Evolutionary conservation across 2,329 filamentous ascomycete genomes (phyloP).

Genomic region (Fusarium devonianum): DNA sequence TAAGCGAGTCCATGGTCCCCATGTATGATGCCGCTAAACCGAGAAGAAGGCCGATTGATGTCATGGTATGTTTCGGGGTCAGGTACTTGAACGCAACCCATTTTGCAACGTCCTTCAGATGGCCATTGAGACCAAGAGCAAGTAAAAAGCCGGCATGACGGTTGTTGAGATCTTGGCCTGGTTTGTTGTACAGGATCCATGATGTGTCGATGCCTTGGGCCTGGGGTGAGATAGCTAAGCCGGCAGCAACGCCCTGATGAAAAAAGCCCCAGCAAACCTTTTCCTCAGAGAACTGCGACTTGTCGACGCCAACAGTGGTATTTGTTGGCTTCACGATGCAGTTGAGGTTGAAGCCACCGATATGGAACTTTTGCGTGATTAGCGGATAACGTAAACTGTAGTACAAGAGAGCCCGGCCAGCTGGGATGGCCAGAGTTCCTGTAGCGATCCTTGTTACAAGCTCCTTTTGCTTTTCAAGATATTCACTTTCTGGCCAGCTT

Average conservation of each 20-base stretch:
- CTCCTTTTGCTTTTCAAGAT: conserved; percentile 91
- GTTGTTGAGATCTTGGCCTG: conserved; percentile 83
- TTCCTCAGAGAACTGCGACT: conserved; percentile 86
- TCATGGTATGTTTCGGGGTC: conserved; percentile 99
- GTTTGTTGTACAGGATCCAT: conserved; percentile 99
- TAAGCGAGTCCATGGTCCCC: conserved; percentile 95
- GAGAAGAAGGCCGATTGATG: conserved; percentile 91
- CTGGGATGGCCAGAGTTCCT: conserved; percentile 86
- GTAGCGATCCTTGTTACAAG: conserved; percentile 86
- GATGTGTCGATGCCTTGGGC: conserved; percentile 96
- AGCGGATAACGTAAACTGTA: conserved; percentile 88
- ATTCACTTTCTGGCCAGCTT: conserved; percentile 83
- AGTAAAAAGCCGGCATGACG: conserved; percentile 95
- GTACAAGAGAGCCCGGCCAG: conserved; percentile 85
- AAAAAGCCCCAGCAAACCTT: conserved; percentile 99
- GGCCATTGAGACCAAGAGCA: conserved; percentile 90
- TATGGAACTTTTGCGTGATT: conserved; percentile 88
- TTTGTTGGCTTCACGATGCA: conserved; percentile 92
- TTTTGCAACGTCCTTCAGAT: conserved; percentile 92
- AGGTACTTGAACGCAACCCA: conserved; percentile 99
- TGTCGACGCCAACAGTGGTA: conserved; percentile 92
- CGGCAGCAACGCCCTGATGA: conserved; percentile 93
- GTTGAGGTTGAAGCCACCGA: conserved; percentile 89
- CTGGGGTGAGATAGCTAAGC: conserved; percentile 85
- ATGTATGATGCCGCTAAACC: conserved; percentile 93